Conservation (phyloP, 2,329 filamentous ascomycete species). For the Teratosphaeria destructans region DNA sequence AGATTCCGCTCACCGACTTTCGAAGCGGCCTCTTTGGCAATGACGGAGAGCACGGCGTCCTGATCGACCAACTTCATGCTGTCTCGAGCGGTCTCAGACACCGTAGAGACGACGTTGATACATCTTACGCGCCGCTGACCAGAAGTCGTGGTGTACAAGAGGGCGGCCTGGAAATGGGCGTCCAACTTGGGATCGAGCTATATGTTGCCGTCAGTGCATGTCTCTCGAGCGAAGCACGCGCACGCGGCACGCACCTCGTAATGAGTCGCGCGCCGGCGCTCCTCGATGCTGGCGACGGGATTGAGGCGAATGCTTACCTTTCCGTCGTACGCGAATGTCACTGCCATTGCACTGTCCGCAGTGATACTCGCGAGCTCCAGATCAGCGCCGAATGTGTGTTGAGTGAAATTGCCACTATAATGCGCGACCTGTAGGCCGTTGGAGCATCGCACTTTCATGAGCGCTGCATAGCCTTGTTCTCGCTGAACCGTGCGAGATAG, state of each 20-base stretch:
- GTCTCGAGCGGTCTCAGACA: conserved; percentile 75
- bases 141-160: conserved; percentile 85
- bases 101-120: conserved; percentile 84
- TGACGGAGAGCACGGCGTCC: conserved; percentile 76
- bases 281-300: conserved; percentile 6
- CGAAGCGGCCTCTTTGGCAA: conserved; percentile 90
- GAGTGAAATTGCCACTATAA: conserved; percentile 95
- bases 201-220: conserved; percentile 1
- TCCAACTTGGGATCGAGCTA: conserved; percentile 84
- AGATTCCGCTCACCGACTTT: conserved; percentile 62
- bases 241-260: conserved; percentile 7
- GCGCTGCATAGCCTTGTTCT: conserved; percentile 86
- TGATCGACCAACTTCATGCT: conserved; percentile 90
- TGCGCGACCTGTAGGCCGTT: conserved; percentile 85
- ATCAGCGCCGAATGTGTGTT: conserved; percentile 90
- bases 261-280: conserved; percentile 6
- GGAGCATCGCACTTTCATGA: conserved; percentile 98
- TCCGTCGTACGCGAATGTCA: conserved; percentile 90
- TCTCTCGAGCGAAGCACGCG: neutral
- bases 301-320: conserved; percentile 40
- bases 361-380: conserved; percentile 89
- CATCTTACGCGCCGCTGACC: conserved; percentile 87
- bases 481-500: conserved; percentile 76
- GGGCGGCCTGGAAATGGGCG: conserved; percentile 90
- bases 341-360: conserved; percentile 82